Evolutionary conservation across 106 monocot species (phyloP).

Genomic region (Dioscorea zingiberensis): DNA sequence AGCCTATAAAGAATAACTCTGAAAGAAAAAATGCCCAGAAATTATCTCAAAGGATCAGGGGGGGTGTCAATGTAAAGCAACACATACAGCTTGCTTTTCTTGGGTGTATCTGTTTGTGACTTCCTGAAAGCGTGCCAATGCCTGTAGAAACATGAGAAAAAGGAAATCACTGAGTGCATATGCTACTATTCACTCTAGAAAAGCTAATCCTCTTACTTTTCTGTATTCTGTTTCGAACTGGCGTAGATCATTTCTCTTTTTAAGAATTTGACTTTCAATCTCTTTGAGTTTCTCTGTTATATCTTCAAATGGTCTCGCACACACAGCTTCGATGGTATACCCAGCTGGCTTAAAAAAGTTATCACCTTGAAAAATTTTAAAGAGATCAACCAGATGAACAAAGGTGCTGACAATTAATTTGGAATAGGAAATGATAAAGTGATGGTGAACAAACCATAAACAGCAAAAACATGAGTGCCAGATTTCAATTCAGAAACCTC

Average conservation of each 20-base stretch:
- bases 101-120: constrained; percentile 72
- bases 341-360: constrained; percentile 91
- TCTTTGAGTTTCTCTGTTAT: constrained; percentile 73
- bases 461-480: constrained; percentile 96
- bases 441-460: constrained; percentile 69
- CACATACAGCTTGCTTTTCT: constrained; percentile 82
- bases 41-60: too few relatives aligned
- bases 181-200: too few relatives aligned
- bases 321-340: constrained; percentile 80
- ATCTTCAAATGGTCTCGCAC: constrained; percentile 70
- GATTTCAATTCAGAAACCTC: constrained; percentile 86
- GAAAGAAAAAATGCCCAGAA: too few relatives aligned
- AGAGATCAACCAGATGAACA: neutral
- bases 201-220: constrained; percentile 39
- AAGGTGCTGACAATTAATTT: neutral
- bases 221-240: constrained; percentile 92
- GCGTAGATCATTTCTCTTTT: constrained; percentile 76
- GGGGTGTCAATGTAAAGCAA: neutral
- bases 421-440: constrained; percentile 5
- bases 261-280: constrained; percentile 66
- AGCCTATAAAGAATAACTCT: too few relatives aligned
- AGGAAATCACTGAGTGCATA: neutral
- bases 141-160: constrained; percentile 30
- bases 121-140: constrained; percentile 84
- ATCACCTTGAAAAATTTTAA: constrained; percentile 47